These are phyloP conservation scores for Quercus lobata DNA, from an alignment of 331 rosid genomes.

Conservation along the genomic window DNA sequence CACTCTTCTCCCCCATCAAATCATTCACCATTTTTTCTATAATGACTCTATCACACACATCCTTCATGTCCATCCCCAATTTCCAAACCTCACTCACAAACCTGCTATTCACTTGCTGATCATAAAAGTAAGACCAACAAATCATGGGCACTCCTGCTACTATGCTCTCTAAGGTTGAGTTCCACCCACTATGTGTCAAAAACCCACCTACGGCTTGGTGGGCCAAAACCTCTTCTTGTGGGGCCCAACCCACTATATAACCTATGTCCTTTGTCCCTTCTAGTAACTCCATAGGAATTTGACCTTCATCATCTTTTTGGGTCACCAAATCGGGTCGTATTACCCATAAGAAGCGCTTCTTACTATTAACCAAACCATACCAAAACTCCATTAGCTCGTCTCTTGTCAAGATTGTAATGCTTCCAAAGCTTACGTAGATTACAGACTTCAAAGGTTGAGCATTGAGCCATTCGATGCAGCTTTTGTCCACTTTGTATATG, in stretches of 20 bases:
- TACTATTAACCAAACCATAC: slow-evolving; percentile 51
- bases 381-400: slow-evolving; percentile 36
- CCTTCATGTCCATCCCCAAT: slow-evolving; percentile 32
- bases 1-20: slow-evolving; percentile 20
- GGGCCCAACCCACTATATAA: slow-evolving; percentile 29
- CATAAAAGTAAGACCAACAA: slow-evolving; percentile 21
- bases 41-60: slow-evolving; percentile 10
- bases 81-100: slow-evolving; percentile 35
- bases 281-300: background rate
- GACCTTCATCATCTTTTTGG: background rate
- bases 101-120: slow-evolving; percentile 32
- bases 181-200: slow-evolving; percentile 42
- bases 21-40: slow-evolving; percentile 28
- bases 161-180: slow-evolving; percentile 38
- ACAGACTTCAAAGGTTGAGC: slow-evolving; percentile 26
- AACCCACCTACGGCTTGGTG: slow-evolving; percentile 34
- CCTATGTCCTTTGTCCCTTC: slow-evolving; percentile 18
- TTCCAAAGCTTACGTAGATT: slow-evolving; percentile 54
- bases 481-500: slow-evolving; percentile 31
- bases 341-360: slow-evolving; percentile 52
- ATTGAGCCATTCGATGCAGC: slow-evolving; percentile 46
- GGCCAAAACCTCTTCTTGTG: slow-evolving; percentile 31
- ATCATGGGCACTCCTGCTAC: slow-evolving; percentile 30
- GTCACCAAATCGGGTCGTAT: slow-evolving; percentile 19
- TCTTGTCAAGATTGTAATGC: background rate